Base-by-base conservation (phyloP, 1,284 basidiomycete species). In the Ustilago cynodontis region DNA sequence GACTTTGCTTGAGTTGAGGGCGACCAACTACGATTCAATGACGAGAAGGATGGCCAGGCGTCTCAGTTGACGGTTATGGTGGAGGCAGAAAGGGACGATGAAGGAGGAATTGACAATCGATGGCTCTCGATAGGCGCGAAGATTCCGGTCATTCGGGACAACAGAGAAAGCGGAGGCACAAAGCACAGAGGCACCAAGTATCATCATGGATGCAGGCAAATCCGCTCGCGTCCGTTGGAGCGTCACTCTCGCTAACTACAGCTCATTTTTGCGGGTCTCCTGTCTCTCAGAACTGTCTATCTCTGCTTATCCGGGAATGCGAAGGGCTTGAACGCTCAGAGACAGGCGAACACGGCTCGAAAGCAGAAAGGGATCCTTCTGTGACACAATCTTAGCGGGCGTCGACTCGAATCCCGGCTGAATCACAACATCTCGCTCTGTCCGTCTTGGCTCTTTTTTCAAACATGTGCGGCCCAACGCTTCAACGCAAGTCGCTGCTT, bases 191-290 rank as follows among this genome's bases (percentile, higher is more conserved):
- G 49, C 33, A 60, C 31, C 13, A 11, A n/a, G n/a, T 20, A 20
- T 43, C 41, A 43, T 43, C n/a, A 43, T 28, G 11, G 47, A 49
- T 49, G 47, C 47, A 49, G 47, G 11, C 66, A 68, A 62, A 58
- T 53, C 66, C 66, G 59, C 65, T 58, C 65, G 65, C 65, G 54
- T 68, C 65, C 47, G 47, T 28, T 26, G 43, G 8, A 47, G 7
- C 58, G 65, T 50, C 45, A 22, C 9, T 29, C 29, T 26, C 18
- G 22, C 26, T 20, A 13, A 39, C 13, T n/a, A n/a, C 31, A 33
- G 11, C 31, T 33, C 31, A 6, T 20, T 43, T 43, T 43, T 49
- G 47, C 47, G 47, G 47, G 47, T 49, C 47, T n/a, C 47, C 47
- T 28, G 6, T 28, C 24, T 26, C 24, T 22, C 3, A 5, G 3